A percentile compares a stretch with the other conserved stretches of the same genome.
Conservation (phyloP, 257 asterid species). For the Gentiana dahurica region DNA sequence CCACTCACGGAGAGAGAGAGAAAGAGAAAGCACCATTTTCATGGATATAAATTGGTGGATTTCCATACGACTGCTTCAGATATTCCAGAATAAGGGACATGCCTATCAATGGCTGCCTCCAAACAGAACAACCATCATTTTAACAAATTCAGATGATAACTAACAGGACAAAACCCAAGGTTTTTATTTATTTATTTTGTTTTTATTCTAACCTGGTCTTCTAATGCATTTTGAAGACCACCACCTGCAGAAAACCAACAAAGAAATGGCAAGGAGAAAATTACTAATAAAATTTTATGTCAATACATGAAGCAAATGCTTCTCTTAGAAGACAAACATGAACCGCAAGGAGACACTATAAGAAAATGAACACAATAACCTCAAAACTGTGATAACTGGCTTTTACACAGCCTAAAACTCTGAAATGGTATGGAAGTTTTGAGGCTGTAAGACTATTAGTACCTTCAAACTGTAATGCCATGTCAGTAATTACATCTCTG, state of each 20-base stretch:
- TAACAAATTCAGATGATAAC: too few species aligned
- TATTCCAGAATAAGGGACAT: constrained; percentile 17
- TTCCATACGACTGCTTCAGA: constrained; percentile 31
- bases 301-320: too few species aligned
- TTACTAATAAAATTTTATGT: background rate
- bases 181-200: too few species aligned
- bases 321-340: too few species aligned
- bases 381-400: background rate
- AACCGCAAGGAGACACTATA: too few species aligned
- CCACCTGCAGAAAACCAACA: background rate
- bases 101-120: background rate
- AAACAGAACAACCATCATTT: background rate
- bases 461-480: constrained; percentile 17
- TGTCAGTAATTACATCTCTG: constrained; percentile 25
- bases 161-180: too few species aligned
- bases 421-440: too few species aligned
- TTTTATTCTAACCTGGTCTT: too few species aligned
- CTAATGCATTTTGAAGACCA: too few species aligned
- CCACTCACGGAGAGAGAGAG: background rate
- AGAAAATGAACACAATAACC: background rate
- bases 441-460: background rate
- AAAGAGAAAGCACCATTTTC: constrained; percentile 16
- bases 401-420: too few species aligned
- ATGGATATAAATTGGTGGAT: constrained; percentile 39
- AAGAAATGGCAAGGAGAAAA: background rate